Percentiles rank a stretch among this genome's conserved stretches.
Evolutionary conservation across 352 stramenopile species (phyloP).

Genomic region (Pythium volutum): DNA sequence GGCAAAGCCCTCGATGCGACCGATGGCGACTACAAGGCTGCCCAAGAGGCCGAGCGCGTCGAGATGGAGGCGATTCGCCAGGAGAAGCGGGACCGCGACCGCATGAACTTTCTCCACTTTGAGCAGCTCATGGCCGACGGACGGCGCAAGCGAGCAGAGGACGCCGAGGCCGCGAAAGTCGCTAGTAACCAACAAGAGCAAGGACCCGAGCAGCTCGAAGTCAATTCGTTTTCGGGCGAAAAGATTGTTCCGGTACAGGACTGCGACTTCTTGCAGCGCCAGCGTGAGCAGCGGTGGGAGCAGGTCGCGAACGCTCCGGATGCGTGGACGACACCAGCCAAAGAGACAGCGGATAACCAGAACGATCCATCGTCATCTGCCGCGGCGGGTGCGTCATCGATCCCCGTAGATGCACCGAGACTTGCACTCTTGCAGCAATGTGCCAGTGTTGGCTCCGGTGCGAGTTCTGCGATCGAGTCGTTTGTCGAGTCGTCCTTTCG

Average conservation of each 20-base stretch:
- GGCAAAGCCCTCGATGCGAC: slow-evolving; percentile 58
- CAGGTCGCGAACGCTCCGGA: slow-evolving; percentile 47
- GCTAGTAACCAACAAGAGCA: slow-evolving; percentile 19
- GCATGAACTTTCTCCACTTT: slow-evolving; percentile 85
- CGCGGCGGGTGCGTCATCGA: slow-evolving; percentile 19
- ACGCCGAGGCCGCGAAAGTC: slow-evolving; percentile 26
- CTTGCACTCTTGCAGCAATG: slow-evolving; percentile 74
- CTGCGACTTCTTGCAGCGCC: slow-evolving; percentile 53
- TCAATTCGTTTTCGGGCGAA: slow-evolving; percentile 71
- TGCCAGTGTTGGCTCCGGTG: slow-evolving; percentile 48
- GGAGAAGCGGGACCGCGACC: slow-evolving; percentile 85
- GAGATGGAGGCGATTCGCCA: slow-evolving; percentile 83
- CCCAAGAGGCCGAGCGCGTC: slow-evolving; percentile 76
- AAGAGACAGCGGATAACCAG: slow-evolving; percentile 24
- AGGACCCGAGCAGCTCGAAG: slow-evolving; percentile 24
- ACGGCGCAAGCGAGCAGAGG: slow-evolving; percentile 50
- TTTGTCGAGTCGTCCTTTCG: slow-evolving; percentile 55
- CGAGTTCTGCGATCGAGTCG: slow-evolving; percentile 31
- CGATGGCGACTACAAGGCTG: slow-evolving; percentile 73
- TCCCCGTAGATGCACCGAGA: slow-evolving; percentile 47
- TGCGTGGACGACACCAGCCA: background rate
- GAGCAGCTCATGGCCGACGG: slow-evolving; percentile 86
- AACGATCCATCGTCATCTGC: background rate
- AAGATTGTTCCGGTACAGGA: slow-evolving; percentile 63
- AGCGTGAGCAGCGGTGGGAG: slow-evolving; percentile 67